phyloP scores from a whole-genome alignment of 2,329 filamentous ascomycete genomes.

The Ramularia collo-cygni region DNA sequence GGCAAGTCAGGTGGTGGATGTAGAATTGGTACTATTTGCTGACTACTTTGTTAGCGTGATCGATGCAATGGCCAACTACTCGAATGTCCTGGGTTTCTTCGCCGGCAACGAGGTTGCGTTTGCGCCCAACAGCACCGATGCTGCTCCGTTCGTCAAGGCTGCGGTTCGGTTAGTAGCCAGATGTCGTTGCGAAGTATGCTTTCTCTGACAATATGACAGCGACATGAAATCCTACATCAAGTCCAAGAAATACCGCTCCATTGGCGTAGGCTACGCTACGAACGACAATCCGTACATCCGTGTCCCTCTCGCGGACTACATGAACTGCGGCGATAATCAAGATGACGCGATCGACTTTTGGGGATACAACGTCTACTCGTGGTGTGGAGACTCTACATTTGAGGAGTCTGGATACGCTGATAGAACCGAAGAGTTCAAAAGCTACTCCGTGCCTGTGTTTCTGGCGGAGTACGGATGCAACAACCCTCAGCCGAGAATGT shows the following conservation, averaged over 20 bases:
- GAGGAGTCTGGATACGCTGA: slow-evolving; percentile 68
- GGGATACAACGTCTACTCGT: slow-evolving; percentile 99
- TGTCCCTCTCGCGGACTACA: slow-evolving; percentile 75
- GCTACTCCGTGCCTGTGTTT: slow-evolving; percentile 90
- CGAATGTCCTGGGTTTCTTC: slow-evolving; percentile 94
- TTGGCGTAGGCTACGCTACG: slow-evolving; percentile 91
- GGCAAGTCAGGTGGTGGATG: no score
- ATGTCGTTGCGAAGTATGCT: no score
- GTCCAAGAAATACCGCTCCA: slow-evolving; percentile 62
- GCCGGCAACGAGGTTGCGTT: slow-evolving; percentile 97
- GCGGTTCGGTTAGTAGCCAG: slow-evolving; percentile 60
- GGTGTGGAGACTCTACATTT: slow-evolving; percentile 84
- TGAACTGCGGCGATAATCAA: slow-evolving; percentile 69
- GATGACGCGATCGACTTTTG: slow-evolving; percentile 80
- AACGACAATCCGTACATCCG: slow-evolving; percentile 84
- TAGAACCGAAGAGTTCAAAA: slow-evolving; percentile 75
- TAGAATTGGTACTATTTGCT: no score
- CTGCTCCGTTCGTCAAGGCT: slow-evolving; percentile 93
- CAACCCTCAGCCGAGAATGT: slow-evolving; percentile 61
- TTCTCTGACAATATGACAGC: no score
- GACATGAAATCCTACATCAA: slow-evolving; percentile 93
- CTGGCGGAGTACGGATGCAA: slow-evolving; percentile 99
- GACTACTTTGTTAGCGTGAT: slow-evolving; percentile 57
- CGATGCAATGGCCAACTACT: slow-evolving; percentile 72
- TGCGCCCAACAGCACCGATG: slow-evolving; percentile 74